Base-by-base conservation (phyloP, 495 filamentous ascomycete genomes). In the Penicillium chermesinum region DNA sequence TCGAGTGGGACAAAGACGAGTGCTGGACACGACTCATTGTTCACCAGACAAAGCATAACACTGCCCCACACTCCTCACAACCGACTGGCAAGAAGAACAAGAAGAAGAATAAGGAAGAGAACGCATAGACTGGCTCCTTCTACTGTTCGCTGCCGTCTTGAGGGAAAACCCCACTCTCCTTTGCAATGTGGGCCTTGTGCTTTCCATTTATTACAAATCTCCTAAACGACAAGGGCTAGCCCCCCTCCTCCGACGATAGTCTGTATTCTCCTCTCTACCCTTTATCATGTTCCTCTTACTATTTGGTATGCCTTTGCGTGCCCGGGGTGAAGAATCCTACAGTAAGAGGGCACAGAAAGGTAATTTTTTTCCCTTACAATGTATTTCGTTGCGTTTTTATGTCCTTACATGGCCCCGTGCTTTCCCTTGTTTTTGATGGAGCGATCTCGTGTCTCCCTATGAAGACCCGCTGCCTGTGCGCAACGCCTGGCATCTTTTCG, bases 1-100 rank as follows among this genome's bases (percentile, higher is more conserved):
- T 96, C 76, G 89, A 95, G 74, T 96, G 89, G 89, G 85, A 91
- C 68, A 85, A 88, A 64, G 86, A 93, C 54, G 87, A 91, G 69
- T 88, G 77, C 63, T 85, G 81, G 75, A 79, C 76, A 43, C 78
- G 80, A 19, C 75, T 95, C 53, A 75, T 88, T 50, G 89, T 95
- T 45, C 89, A 94, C 69, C 84, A 89, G 65, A 87, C 83, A 62
- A 85, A 85, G 59, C 76, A 84, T 59, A 80, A 78, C 22, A 72
- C 73, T 10, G 66, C 74, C 7, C 62, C 59, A 42, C 58, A 73
- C 30, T 58, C 74, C 46, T 7, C 17, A 32, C 12, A 9, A 25
- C 17, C 13, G 35, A 12, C 10, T 37, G 71, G 72, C 56, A 81
- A 81, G 68, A 86, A 85, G 74, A 85, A 85, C 76, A 86, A 87